These are phyloP conservation scores for Gnomoniopsis smithogilvyi DNA, from an alignment of 2,329 filamentous ascomycete genomes.

Conservation along the genomic window DNA sequence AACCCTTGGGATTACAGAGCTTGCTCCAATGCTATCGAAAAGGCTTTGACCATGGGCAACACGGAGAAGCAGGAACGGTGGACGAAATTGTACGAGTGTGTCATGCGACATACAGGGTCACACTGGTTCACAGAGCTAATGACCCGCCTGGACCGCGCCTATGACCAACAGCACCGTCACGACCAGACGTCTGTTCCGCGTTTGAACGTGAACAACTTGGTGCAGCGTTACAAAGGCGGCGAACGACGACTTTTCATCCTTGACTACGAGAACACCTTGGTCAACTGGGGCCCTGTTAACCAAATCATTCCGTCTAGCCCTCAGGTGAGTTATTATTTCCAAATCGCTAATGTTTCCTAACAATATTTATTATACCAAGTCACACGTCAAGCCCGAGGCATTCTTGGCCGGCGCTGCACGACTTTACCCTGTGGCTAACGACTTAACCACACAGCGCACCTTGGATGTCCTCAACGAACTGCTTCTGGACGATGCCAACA, in stretches of 20 bases:
- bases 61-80: constrained; percentile 74
- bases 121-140: constrained; percentile 82
- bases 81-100: constrained; percentile 67
- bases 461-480: constrained; percentile 81
- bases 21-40: constrained; percentile 81
- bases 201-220: constrained; percentile 65
- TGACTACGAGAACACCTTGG: constrained; percentile 90
- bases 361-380: not conserved
- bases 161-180: constrained; percentile 79
- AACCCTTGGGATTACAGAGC: constrained; percentile 95
- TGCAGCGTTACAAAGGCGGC: constrained; percentile 63
- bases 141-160: constrained; percentile 67
- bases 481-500: constrained; percentile 74
- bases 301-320: constrained; percentile 85
- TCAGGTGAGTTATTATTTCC: constrained; percentile 38
- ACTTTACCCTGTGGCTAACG: constrained; percentile 6
- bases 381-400: not conserved
- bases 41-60: constrained; percentile 74
- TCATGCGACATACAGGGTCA: constrained; percentile 77
- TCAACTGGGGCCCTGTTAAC: constrained; percentile 79
- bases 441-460: constrained; percentile 55
- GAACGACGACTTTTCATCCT: constrained; percentile 78
- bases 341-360: not conserved
- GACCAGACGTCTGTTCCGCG: constrained; percentile 86
- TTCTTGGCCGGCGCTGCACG: not conserved